phyloP scores from a whole-genome alignment of 1,284 basidiomycete genomes.

The Pseudozyma flocculosa region DNA sequence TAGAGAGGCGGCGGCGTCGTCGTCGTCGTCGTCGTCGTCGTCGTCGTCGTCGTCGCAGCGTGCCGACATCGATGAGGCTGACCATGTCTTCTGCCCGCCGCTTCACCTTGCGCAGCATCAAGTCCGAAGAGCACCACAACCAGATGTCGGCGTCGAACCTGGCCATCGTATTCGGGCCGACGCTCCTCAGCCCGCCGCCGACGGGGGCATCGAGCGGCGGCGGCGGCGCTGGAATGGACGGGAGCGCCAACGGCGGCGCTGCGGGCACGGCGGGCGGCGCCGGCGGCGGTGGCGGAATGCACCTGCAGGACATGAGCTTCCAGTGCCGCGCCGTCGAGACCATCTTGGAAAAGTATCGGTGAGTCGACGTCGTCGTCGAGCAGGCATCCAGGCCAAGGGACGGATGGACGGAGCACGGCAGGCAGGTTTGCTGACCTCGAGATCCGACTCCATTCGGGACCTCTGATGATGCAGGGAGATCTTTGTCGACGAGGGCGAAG shows the following conservation, averaged over 20 bases:
- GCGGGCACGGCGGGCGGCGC: background rate
- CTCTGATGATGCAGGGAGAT: conserved; percentile 26
- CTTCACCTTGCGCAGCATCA: conserved; percentile 34
- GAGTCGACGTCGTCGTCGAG: background rate
- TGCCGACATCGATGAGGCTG: too few species aligned
- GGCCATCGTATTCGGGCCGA: conserved; percentile 95
- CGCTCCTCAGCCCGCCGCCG: conserved; percentile 62
- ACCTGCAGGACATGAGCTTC: conserved; percentile 54
- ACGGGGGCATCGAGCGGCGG: conserved; percentile 6
- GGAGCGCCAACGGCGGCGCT: conserved; percentile 7
- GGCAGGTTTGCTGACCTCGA: too few species aligned
- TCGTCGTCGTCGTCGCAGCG: too few species aligned
- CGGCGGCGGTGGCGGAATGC: conserved; percentile 12
- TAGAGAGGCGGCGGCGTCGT: conserved; percentile 55
- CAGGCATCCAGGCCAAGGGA: too few species aligned
- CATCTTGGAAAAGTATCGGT: conserved; percentile 50
- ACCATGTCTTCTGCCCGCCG: background rate
- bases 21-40: too few species aligned
- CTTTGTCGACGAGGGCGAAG: conserved; percentile 49
- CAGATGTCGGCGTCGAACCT: conserved; percentile 93
- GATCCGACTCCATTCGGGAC: too few species aligned
- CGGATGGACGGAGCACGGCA: too few species aligned
- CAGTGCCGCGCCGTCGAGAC: conserved; percentile 56
- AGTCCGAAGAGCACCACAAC: conserved; percentile 64
- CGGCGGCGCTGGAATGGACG: conserved; percentile 15